Conservation (phyloP, 2,329 filamentous ascomycete species). For the Fusarium sp. region DNA sequence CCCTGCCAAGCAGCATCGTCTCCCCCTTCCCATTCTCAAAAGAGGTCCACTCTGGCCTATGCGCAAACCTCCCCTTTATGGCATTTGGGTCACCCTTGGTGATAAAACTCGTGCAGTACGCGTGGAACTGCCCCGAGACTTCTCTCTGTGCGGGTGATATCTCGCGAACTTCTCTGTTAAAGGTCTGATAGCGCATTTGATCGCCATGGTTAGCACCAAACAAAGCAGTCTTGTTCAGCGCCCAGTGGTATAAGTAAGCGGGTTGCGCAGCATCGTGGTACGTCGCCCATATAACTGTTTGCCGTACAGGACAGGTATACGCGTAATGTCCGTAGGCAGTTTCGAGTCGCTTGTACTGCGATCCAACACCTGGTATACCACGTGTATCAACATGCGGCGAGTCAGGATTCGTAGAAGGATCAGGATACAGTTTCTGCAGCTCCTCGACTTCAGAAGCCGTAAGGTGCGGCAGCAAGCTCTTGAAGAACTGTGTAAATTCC, state of each 20-base stretch:
- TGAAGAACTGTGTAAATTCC: constrained; percentile 48
- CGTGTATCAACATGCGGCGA: constrained; percentile 38
- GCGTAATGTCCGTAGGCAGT: constrained; percentile 44
- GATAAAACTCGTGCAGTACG: constrained; percentile 43
- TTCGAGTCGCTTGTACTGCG: constrained; percentile 40
- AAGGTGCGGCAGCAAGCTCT: constrained; percentile 45
- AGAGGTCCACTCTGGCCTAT: constrained; percentile 44
- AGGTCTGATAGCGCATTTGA: constrained; percentile 53
- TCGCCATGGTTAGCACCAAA: constrained; percentile 45
- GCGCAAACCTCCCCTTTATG: constrained; percentile 38
- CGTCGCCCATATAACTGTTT: constrained; percentile 43
- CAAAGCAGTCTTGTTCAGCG: constrained; percentile 44
- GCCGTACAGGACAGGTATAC: constrained; percentile 42
- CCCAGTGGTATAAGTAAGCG: constrained; percentile 50
- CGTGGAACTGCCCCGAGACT: constrained; percentile 38
- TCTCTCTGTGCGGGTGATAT: constrained; percentile 50
- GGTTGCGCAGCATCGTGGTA: constrained; percentile 40
- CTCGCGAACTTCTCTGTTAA: constrained; percentile 53
- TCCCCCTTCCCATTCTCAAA: constrained; percentile 44
- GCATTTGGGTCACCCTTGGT: constrained; percentile 40
- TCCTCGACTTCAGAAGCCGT: constrained; percentile 25
- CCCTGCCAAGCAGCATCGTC: constrained; percentile 61
- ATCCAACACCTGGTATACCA: constrained; percentile 26
- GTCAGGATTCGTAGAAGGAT: constrained; percentile 29
- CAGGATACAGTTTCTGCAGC: constrained; percentile 38